Evolutionary conservation across 2,329 filamentous ascomycete species (phyloP).

Genomic region (Colletotrichum sp.): DNA sequence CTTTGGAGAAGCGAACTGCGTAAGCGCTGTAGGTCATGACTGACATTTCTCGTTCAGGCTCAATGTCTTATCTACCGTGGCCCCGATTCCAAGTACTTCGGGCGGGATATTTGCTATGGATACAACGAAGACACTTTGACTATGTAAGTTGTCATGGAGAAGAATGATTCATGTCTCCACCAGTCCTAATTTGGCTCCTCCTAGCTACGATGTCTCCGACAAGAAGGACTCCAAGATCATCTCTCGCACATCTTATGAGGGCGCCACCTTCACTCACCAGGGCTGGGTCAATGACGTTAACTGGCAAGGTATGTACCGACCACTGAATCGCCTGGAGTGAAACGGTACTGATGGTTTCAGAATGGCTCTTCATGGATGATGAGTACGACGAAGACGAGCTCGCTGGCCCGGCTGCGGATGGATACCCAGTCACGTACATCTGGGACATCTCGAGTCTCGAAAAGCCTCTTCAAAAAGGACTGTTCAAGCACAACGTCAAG

Average conservation of each 20-base stretch:
- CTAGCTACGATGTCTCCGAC: slow-evolving; percentile 52
- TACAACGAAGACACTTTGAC: slow-evolving; percentile 58
- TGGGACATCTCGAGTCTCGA: slow-evolving; percentile 50
- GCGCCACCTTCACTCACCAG: slow-evolving; percentile 63
- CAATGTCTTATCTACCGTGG: slow-evolving; percentile 59
- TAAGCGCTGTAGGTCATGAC: background rate
- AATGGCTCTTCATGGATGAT: slow-evolving; percentile 49
- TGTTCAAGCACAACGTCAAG: slow-evolving; percentile 39
- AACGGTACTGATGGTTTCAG: background rate
- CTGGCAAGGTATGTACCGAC: slow-evolving; percentile 31
- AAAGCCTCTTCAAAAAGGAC: slow-evolving; percentile 44
- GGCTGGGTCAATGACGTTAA: slow-evolving; percentile 54
- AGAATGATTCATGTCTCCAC: background rate
- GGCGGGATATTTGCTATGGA: slow-evolving; percentile 57
- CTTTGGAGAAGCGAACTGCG: background rate
- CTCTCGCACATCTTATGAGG: slow-evolving; percentile 60
- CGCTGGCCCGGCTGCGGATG: slow-evolving; percentile 41
- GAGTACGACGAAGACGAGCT: slow-evolving; percentile 52
- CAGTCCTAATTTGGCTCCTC: background rate
- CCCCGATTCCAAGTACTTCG: slow-evolving; percentile 48
- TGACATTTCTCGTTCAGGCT: slow-evolving; percentile 41
- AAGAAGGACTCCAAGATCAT: slow-evolving; percentile 51
- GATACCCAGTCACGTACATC: slow-evolving; percentile 53
- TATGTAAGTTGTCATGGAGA: slow-evolving; percentile 32
- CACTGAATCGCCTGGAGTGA: background rate